Evolutionary conservation across 495 filamentous ascomycete genomes (phyloP), one percentile per base, ranked within the genome.

Genomic region (Penicillium samsonianum): DNA sequence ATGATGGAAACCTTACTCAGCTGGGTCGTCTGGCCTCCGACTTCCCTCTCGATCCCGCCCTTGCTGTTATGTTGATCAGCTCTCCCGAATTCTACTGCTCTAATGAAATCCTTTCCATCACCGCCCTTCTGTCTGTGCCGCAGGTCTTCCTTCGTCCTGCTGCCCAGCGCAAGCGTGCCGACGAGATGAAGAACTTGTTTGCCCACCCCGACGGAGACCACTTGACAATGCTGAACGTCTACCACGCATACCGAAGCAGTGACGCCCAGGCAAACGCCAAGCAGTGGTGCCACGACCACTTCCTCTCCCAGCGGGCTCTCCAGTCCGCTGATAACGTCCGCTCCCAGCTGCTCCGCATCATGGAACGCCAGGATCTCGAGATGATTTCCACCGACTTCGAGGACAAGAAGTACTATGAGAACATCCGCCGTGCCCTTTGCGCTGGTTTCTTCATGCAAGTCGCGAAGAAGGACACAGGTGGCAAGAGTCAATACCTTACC

Each of bases 391-490:
- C 91, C 0, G 84, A 89, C 1, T 97, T 96, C 75, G 88, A 91
- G 48, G 87, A 98, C 73, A 97, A 96, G 80, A 89, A 92, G 60
- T 99, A 99, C 76, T 98, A 97, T 70, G 91, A 84, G 72, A 99
- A 99, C 67, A 98, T 99, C 65, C 89, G 91, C 20, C 87, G 90
- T 16, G 94, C 94, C 10, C 80, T 99, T n/a, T 88, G 96, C 14
- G 84, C 91, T 2, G 94, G 94, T 20, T 99, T 98, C 79, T 99
- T 99, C 80, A 99, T 99, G 94, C 95, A 99, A 67, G 89, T 98
- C n/a, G 94, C 94, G 40, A 97, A 92, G 84, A 89, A 86, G 62
- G 90, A 96, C 56, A 74, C 77, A 35, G 80, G 73, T 43, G 84
- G 85, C 61, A 96, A 96, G 82, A 83, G 82, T 35, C 71, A 73